phyloP scores from a whole-genome alignment of 208 protist species.

The Strigomonas oncopelti region DNA sequence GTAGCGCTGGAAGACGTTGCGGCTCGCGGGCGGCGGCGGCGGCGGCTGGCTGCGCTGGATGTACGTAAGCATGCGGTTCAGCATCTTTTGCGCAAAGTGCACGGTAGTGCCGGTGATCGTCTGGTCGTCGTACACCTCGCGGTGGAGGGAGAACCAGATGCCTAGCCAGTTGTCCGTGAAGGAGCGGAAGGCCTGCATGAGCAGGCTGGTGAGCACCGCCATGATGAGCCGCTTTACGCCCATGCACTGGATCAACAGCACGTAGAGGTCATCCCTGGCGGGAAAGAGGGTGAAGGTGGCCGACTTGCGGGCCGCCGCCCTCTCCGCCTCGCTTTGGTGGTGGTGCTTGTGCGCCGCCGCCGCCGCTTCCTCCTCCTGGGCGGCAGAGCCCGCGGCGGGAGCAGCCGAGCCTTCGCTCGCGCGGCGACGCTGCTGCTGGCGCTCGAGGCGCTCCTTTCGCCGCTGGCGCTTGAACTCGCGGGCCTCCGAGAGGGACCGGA shows the following conservation, averaged over 20 bases:
- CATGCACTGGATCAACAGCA: conserved; percentile 44
- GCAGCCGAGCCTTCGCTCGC: too few relatives aligned
- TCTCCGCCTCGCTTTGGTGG: neutral
- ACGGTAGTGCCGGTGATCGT: conserved; percentile 29
- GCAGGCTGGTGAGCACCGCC: conserved; percentile 37
- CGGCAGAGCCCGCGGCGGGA: too few relatives aligned
- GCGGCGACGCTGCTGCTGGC: neutral
- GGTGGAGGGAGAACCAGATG: conserved; percentile 55
- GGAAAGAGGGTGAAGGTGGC: conserved; percentile 29
- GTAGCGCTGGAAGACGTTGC: conserved; percentile 23
- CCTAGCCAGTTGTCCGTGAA: conserved; percentile 77
- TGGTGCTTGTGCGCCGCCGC: neutral
- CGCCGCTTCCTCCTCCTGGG: too few relatives aligned
- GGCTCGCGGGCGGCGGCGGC: conserved; percentile 16
- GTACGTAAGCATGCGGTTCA: neutral
- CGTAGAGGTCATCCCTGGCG: conserved; percentile 28
- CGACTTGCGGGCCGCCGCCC: neutral
- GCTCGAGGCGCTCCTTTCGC: conserved; percentile 18
- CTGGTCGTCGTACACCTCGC: conserved; percentile 19
- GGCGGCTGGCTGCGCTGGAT: conserved; percentile 9
- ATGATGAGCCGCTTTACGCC: conserved; percentile 24
- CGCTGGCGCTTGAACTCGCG: conserved; percentile 14
- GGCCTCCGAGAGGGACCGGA: neutral
- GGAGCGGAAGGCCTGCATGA: conserved; percentile 49
- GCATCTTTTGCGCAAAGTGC: neutral